Conservation (phyloP, 768 basidiomycete genomes). For the Boletus vermiculosoides region DNA sequence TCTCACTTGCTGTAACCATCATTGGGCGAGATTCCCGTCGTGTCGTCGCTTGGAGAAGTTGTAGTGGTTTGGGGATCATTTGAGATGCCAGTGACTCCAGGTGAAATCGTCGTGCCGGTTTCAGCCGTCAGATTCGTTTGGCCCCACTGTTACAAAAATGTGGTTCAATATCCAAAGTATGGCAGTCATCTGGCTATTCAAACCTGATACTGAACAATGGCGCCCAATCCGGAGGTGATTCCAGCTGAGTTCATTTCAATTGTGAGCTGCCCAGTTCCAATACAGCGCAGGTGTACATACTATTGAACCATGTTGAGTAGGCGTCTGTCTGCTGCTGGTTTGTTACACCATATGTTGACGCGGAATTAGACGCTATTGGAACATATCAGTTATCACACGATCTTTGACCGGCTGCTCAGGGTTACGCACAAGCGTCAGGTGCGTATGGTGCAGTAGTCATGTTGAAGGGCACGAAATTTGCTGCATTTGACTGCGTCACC, state of each 20-base stretch:
- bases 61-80: constrained; percentile 34
- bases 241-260: constrained; percentile 34
- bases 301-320: constrained; percentile 52
- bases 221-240: constrained; percentile 35
- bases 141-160: constrained; percentile 46
- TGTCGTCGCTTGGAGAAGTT: constrained; percentile 28
- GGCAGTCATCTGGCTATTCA: background rate
- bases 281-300: constrained; percentile 30
- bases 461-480: constrained; percentile 64
- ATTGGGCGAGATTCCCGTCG: constrained; percentile 56
- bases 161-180: constrained; percentile 9
- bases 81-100: constrained; percentile 28
- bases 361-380: constrained; percentile 16
- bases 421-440: constrained; percentile 29
- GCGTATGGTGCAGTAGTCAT: constrained; percentile 43
- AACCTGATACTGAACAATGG: constrained; percentile 32
- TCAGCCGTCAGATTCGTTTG: constrained; percentile 48
- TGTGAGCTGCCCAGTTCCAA: constrained; percentile 2
- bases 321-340: constrained; percentile 51
- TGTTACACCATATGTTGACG: constrained; percentile 49
- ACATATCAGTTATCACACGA: constrained; percentile 1
- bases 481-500: constrained; percentile 53
- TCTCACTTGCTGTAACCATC: constrained; percentile 56
- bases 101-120: constrained; percentile 46
- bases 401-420: background rate